Evolutionary conservation across 768 basidiomycete species (phyloP).

Genomic region (Royoungia palumana): DNA sequence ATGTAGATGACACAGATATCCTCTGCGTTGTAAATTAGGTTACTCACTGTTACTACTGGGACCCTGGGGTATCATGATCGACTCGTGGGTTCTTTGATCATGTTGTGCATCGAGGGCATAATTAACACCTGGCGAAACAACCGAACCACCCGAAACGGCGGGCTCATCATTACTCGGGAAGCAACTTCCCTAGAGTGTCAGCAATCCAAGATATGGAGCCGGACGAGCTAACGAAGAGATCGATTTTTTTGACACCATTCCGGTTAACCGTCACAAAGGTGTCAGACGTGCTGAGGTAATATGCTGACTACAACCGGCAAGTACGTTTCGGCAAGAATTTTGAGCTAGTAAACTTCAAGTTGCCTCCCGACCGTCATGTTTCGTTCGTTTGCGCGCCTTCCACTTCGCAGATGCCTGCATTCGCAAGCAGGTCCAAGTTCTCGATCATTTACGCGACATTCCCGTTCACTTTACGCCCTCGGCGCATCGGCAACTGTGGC

Average conservation of each 20-base stretch:
- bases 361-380: constrained; percentile 41
- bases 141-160: too few relatives aligned
- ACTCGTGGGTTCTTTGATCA: too few relatives aligned
- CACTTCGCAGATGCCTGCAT: constrained; percentile 52
- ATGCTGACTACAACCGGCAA: constrained; percentile 21
- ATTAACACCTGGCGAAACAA: too few relatives aligned
- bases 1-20: constrained; percentile 4
- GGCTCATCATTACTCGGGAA: too few relatives aligned
- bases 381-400: constrained; percentile 49
- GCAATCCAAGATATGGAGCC: too few relatives aligned
- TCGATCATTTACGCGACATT: constrained; percentile 24
- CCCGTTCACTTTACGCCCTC: constrained; percentile 32
- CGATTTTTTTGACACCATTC: too few relatives aligned
- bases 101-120: too few relatives aligned
- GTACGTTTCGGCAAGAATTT: constrained; percentile 22
- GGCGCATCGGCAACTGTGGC: constrained; percentile 45
- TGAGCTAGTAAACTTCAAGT: neutral
- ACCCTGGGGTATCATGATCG: too few relatives aligned
- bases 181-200: too few relatives aligned
- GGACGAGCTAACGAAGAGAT: too few relatives aligned
- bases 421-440: constrained; percentile 33
- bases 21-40: too few relatives aligned
- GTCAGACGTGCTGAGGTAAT: constrained; percentile 15
- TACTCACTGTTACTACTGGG: too few relatives aligned
- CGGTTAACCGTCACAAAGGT: neutral